phyloP scores from a whole-genome alignment of 768 basidiomycete species.

The Rhizopogon sp. region DNA sequence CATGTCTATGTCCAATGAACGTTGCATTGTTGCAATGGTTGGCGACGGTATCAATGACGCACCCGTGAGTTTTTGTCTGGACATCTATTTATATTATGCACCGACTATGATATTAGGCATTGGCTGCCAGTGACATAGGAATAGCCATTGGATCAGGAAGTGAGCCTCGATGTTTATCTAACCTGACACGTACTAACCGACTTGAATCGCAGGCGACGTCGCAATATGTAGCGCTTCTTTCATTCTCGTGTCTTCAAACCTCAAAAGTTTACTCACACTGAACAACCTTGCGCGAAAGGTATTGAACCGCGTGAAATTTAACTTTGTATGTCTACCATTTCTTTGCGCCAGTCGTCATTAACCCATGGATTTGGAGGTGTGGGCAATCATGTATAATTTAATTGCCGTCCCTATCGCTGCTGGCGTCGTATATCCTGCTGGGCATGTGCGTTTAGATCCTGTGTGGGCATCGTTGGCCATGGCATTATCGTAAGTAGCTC shows the following conservation, averaged over 20 bases:
- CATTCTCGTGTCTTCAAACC: conserved; percentile 66
- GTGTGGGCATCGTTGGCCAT: conserved; percentile 81
- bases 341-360: conserved; percentile 5
- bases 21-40: conserved; percentile 50
- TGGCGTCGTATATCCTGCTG: conserved; percentile 70
- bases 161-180: background rate
- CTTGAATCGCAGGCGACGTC: conserved; percentile 35
- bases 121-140: conserved; percentile 54
- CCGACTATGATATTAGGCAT: conserved; percentile 31
- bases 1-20: conserved; percentile 22
- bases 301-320: conserved; percentile 24
- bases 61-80: conserved; percentile 30
- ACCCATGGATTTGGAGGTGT: conserved; percentile 35
- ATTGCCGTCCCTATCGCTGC: conserved; percentile 71
- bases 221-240: conserved; percentile 79
- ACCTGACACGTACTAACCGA: background rate
- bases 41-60: conserved; percentile 65
- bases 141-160: conserved; percentile 64
- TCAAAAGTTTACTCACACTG: conserved; percentile 54
- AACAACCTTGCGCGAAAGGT: conserved; percentile 59
- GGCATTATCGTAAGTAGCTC: conserved; percentile 61
- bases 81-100: background rate
- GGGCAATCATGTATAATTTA: conserved; percentile 67
- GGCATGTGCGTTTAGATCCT: conserved; percentile 60
- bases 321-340: conserved; percentile 49